Conservation (phyloP, 2,329 filamentous ascomycete species). For the Sporothrix protearum region DNA sequence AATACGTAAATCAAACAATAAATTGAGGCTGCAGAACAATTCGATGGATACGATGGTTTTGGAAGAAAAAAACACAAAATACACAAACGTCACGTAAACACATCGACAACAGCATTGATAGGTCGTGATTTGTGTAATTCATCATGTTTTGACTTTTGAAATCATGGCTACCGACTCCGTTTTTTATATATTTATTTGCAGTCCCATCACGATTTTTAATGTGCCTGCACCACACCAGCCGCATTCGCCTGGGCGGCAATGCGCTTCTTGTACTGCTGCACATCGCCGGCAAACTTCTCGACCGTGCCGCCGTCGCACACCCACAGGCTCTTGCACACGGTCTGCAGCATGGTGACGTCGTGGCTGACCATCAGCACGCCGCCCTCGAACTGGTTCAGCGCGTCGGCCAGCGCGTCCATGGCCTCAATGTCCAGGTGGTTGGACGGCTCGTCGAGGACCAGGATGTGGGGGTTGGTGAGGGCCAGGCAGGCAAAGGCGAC, state of each 20-base stretch:
- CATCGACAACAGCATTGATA: too few species aligned
- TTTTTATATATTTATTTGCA: neutral
- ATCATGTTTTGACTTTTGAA: neutral
- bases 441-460: conserved; percentile 96
- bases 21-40: too few species aligned
- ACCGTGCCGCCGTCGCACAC: conserved; percentile 93
- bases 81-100: neutral
- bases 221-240: conserved; percentile 74
- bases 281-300: conserved; percentile 92
- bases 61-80: too few species aligned
- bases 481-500: conserved; percentile 97
- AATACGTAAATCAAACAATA: neutral
- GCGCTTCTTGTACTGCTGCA: conserved; percentile 96
- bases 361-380: conserved; percentile 98
- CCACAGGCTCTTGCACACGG: conserved; percentile 91
- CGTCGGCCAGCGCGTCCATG: conserved; percentile 89
- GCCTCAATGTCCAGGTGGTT: conserved; percentile 99
- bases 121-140: neutral
- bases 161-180: neutral
- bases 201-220: conserved; percentile 39
- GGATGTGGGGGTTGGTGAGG: conserved; percentile 89
- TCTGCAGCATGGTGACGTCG: conserved; percentile 98
- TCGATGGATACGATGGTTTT: too few species aligned
- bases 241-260: conserved; percentile 86
- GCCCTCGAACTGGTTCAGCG: conserved; percentile 81